Percentiles rank a stretch among this genome's conserved stretches.
Conservation (phyloP, 176 grass and related monocot genomes). For the Oryza brachyantha region DNA sequence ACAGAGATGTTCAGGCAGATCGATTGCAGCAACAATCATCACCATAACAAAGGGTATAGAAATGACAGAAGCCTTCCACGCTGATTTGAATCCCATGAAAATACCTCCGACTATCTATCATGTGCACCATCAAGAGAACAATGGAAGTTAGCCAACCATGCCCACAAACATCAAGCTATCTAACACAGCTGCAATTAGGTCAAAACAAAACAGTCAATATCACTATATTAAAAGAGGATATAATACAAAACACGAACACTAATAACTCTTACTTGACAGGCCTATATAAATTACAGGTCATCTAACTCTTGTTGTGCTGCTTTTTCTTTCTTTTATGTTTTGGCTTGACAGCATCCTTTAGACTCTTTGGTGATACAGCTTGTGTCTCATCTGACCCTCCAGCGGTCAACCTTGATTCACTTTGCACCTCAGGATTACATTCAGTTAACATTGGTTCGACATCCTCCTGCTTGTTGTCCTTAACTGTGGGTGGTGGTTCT, state of each 20-base stretch:
- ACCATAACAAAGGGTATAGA: not conserved
- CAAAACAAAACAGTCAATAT: not conserved
- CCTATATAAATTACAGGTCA: slow-evolving; percentile 12
- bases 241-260: not conserved
- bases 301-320: slow-evolving; percentile 29
- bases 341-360: slow-evolving; percentile 85
- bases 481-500: slow-evolving; percentile 18
- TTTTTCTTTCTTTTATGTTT: slow-evolving; percentile 77
- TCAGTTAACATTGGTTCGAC: slow-evolving; percentile 36
- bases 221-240: not conserved
- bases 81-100: slow-evolving; percentile 1
- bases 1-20: not conserved
- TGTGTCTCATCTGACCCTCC: slow-evolving; percentile 36
- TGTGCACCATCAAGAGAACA: slow-evolving; percentile 20
- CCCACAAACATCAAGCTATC: slow-evolving; percentile 4
- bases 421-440: slow-evolving; percentile 34
- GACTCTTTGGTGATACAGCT: slow-evolving; percentile 56
- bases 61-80: not conserved
- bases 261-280: slow-evolving; percentile 4
- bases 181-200: not conserved
- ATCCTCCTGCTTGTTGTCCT: slow-evolving; percentile 32
- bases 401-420: slow-evolving; percentile 14
- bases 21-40: not conserved
- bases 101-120: slow-evolving; percentile 10
- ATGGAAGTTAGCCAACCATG: not conserved